phyloP scores from a whole-genome alignment of 495 filamentous ascomycete genomes.

The Achaetomiella virescens region DNA sequence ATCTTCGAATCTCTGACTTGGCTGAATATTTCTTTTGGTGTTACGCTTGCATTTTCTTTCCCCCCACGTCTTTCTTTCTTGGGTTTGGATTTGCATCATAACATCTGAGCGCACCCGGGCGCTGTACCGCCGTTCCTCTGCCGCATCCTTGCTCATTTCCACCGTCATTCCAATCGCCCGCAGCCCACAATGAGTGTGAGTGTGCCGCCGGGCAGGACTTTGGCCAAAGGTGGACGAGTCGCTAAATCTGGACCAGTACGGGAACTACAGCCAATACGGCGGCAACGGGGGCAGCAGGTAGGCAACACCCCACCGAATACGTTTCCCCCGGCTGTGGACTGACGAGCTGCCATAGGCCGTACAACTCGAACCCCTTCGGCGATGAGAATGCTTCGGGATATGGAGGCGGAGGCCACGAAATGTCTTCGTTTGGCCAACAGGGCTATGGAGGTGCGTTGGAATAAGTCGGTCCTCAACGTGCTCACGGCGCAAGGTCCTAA shows the following conservation, averaged over 20 bases:
- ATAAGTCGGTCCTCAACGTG: slow-evolving; percentile 28
- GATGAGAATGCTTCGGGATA: slow-evolving; percentile 30
- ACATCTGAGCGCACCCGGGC: too few species aligned
- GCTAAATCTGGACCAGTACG: slow-evolving; percentile 31
- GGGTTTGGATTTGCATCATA: not conserved
- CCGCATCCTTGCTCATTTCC: not conserved
- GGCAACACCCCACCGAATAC: not conserved
- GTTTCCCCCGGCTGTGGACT: not conserved
- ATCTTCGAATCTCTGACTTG: slow-evolving; percentile 1
- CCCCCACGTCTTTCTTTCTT: not conserved
- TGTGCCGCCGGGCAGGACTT: slow-evolving; percentile 6
- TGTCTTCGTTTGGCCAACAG: slow-evolving; percentile 49
- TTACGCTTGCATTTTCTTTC: not conserved
- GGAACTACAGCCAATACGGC: slow-evolving; percentile 10
- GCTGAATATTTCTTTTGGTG: not conserved
- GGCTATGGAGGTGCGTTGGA: slow-evolving; percentile 32
- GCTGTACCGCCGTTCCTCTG: too few species aligned
- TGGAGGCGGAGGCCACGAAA: slow-evolving; percentile 54
- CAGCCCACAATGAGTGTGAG: slow-evolving; percentile 42
- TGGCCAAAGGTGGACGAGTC: not conserved
- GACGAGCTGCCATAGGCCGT: slow-evolving; percentile 5
- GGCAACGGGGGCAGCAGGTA: not conserved
- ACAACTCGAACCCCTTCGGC: slow-evolving; percentile 26
- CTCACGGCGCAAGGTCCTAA: not conserved
- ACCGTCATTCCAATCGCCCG: slow-evolving; percentile 10